Base-by-base conservation (phyloP, 495 filamentous ascomycete genomes). In the Lentithecium fluviatile region DNA sequence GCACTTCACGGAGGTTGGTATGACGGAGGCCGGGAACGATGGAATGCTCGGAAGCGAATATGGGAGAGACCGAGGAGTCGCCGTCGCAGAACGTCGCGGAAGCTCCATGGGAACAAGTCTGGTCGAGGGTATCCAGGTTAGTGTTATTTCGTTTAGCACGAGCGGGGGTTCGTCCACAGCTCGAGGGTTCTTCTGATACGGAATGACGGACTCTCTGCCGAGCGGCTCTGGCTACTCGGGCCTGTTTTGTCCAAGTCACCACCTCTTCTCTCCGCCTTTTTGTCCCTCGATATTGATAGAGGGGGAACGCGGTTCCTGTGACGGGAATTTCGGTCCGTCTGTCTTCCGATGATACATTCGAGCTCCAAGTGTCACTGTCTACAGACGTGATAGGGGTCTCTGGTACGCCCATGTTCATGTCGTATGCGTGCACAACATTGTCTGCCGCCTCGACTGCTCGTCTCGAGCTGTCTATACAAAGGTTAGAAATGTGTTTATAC, bases 401-500 rank as follows among this genome's bases (percentile, higher is more conserved):
- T 19, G 88, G 88, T 24, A 92, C 79, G 62, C 88, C 83, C 87
- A 92, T 89, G 71, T 91, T 87, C 66, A 92, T 79, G 70, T 91
- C 88, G 62, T 91, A 91, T n/a, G 88, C 88, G 75, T 92, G 86
- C 25, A 92, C 88, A 37, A 92, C 88, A 66, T 92, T 92, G 64
- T 92, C 88, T 1, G 88, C 88, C 24, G 88, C 88, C 72, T 91
- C 89, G 15, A 91, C 84, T 2, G 88, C 88, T 43, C 88, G 77
- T 70, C 85, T 79, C 47, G 88, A 89, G 70, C 87, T 90, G 67
- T 91, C 88, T 85, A 65, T 61, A 12, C 25, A 43, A 36, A 7
- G 12, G 43, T 62, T 58, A 64, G 56, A 34, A 17, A 36, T 12
- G 3, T 43, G 15, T 6, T 40, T 10, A 32, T 10, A 32, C 4